phyloP scores from a whole-genome alignment of 768 basidiomycete genomes.

The Agaricus blazei region DNA sequence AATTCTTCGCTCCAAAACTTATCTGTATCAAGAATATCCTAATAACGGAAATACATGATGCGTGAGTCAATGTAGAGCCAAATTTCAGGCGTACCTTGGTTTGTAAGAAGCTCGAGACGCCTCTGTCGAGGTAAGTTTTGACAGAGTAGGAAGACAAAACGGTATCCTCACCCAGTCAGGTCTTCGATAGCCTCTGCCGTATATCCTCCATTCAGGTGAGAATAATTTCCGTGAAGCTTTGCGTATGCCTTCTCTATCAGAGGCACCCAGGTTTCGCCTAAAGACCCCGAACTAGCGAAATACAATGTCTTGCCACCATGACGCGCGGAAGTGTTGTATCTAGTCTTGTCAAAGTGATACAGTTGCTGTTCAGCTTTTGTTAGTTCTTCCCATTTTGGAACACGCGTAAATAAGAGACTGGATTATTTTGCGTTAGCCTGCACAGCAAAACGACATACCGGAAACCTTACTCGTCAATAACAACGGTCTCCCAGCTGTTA shows the following conservation, averaged over 20 bases:
- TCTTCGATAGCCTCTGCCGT: constrained; percentile 50
- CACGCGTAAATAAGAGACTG: constrained; percentile 42
- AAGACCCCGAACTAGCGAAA: constrained; percentile 42
- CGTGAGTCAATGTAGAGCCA: background rate
- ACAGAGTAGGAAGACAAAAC: background rate
- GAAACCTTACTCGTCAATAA: constrained; percentile 48
- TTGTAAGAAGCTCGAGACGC: constrained; percentile 38
- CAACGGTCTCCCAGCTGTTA: constrained; percentile 44
- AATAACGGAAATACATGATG: background rate
- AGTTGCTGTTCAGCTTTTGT: constrained; percentile 33
- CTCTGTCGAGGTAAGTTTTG: constrained; percentile 20
- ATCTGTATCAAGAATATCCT: constrained; percentile 45
- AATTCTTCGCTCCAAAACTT: constrained; percentile 54
- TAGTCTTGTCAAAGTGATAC: constrained; percentile 46
- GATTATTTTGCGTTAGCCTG: background rate
- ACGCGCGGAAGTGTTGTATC: constrained; percentile 39
- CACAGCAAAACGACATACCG: no score
- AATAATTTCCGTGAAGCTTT: constrained; percentile 46
- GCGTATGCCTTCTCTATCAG: constrained; percentile 59
- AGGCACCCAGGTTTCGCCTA: constrained; percentile 52
- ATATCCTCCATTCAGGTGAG: constrained; percentile 28
- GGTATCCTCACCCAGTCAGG: constrained; percentile 41
- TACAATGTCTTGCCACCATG: constrained; percentile 45
- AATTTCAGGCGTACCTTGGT: constrained; percentile 26
- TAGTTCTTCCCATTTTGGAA: constrained; percentile 48